Conservation (phyloP, 2,329 filamentous ascomycete genomes). For the Phialocephala subalpina region DNA sequence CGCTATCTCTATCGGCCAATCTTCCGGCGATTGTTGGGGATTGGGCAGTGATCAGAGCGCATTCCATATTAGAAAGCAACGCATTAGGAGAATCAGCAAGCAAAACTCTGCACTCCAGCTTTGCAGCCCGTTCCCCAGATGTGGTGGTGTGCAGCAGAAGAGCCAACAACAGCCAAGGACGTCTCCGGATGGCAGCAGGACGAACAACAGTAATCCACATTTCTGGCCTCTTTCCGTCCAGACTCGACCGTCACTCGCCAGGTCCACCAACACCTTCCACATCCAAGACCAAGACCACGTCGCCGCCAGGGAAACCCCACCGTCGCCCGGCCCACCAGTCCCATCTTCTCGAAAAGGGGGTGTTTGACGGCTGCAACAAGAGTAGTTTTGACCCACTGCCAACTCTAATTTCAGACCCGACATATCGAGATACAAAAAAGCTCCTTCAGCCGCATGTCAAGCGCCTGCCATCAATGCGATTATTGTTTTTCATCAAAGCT, state of each 20-base stretch:
- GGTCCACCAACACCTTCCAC: no score
- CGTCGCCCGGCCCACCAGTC: constrained; percentile 1
- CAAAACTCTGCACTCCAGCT: constrained; percentile 3
- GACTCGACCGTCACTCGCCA: not conserved
- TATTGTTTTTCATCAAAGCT: constrained; percentile 8
- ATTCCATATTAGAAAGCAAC: no score
- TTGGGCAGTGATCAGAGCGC: constrained; percentile 11
- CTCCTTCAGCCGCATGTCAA: constrained; percentile 18
- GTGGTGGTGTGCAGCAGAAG: constrained; percentile 4
- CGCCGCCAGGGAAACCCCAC: constrained; percentile 2
- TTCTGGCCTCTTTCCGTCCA: not conserved
- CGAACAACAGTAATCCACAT: constrained; percentile 3
- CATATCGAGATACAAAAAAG: constrained; percentile 14
- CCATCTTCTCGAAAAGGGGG: constrained; percentile 15
- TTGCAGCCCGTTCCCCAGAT: constrained; percentile 5
- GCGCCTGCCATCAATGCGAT: constrained; percentile 1
- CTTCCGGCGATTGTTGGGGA: constrained; percentile 17
- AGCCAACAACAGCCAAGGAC: not conserved
- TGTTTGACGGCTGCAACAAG: not conserved
- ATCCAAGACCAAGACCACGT: not conserved
- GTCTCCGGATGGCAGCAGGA: not conserved
- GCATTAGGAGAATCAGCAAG: not conserved
- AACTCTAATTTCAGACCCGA: constrained; percentile 28
- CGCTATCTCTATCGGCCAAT: constrained; percentile 33
- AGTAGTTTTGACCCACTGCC: not conserved